Conservation (phyloP, 805 yeast species). For the Yarrowia phangngaensis region DNA sequence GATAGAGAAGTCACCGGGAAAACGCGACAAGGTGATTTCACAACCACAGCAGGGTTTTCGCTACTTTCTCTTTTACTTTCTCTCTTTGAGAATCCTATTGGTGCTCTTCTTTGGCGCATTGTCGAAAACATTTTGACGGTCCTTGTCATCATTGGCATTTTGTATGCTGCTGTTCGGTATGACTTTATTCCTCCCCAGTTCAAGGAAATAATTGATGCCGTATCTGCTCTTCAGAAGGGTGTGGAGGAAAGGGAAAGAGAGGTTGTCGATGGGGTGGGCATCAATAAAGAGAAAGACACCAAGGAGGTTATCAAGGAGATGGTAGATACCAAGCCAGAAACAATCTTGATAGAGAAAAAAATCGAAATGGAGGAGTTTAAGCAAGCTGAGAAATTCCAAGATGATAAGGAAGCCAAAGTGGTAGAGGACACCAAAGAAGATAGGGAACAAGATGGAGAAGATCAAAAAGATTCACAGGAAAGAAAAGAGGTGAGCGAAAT, state of each 20-base stretch:
- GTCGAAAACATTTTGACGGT: conserved; percentile 45
- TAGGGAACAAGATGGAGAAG: not conserved
- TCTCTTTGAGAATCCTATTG: conserved; percentile 4
- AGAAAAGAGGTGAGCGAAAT: not conserved
- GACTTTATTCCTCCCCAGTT: conserved; percentile 34
- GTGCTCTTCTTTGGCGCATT: conserved; percentile 29
- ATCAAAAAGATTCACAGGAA: not conserved
- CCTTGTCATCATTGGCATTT: conserved; percentile 35
- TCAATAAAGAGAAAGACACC: not conserved
- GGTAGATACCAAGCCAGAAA: not conserved
- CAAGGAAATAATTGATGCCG: conserved; percentile 31
- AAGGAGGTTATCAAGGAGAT: not conserved
- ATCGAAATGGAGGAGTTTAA: not conserved
- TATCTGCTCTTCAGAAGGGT: conserved; percentile 7
- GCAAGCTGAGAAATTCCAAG: not conserved
- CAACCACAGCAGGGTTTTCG: not conserved
- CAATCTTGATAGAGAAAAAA: not conserved
- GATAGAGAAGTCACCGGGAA: too few relatives aligned
- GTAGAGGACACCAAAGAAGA: not conserved
- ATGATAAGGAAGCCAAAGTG: conserved; percentile 2
- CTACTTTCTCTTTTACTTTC: not conserved
- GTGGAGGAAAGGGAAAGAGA: not conserved
- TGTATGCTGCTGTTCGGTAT: conserved; percentile 34
- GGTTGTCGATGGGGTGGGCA: too few relatives aligned
- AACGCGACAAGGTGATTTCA: not conserved